A percentile compares a stretch with the other conserved stretches of the same genome.
phyloP scores from a whole-genome alignment of 805 yeast genomes.

The Vanderwaltozyma yarrowii region DNA sequence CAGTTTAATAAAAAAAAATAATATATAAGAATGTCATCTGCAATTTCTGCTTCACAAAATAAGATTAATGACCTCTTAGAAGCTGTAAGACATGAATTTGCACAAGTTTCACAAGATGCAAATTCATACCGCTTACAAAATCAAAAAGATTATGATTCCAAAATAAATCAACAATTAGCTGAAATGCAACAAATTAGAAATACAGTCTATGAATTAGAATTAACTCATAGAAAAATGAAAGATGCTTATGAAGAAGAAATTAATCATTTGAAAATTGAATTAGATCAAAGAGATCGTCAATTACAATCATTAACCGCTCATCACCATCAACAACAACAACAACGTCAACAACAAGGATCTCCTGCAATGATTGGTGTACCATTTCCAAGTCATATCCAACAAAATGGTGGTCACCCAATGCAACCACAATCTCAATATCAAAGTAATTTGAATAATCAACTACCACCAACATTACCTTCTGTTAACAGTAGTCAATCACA shows the following conservation, averaged over 20 bases:
- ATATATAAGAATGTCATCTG: not conserved
- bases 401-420: not conserved
- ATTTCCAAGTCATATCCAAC: conserved; percentile 1
- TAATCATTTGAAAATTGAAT: conserved; percentile 68
- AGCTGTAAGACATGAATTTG: conserved; percentile 86
- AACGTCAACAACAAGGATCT: conserved; percentile 12
- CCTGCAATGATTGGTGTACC: not conserved
- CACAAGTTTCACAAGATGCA: conserved; percentile 75
- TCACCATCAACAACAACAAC: conserved; percentile 34
- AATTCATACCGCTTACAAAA: conserved; percentile 69
- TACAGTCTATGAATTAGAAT: conserved; percentile 85
- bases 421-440: not conserved
- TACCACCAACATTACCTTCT: not conserved
- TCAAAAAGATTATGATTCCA: conserved; percentile 84
- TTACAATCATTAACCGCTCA: conserved; percentile 29
- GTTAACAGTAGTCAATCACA: not conserved
- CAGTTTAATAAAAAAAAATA: no score
- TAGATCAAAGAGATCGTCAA: conserved; percentile 69
- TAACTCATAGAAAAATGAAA: conserved; percentile 88
- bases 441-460: no score
- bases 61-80: conserved; percentile 73
- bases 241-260: conserved; percentile 94
- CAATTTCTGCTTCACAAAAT: conserved; percentile 12
- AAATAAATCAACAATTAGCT: conserved; percentile 80
- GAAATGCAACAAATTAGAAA: conserved; percentile 91